A percentile compares a stretch with the other conserved stretches of the same genome.
Conservation (phyloP, 495 filamentous ascomycete species). For the Aspergillus sparsus region DNA sequence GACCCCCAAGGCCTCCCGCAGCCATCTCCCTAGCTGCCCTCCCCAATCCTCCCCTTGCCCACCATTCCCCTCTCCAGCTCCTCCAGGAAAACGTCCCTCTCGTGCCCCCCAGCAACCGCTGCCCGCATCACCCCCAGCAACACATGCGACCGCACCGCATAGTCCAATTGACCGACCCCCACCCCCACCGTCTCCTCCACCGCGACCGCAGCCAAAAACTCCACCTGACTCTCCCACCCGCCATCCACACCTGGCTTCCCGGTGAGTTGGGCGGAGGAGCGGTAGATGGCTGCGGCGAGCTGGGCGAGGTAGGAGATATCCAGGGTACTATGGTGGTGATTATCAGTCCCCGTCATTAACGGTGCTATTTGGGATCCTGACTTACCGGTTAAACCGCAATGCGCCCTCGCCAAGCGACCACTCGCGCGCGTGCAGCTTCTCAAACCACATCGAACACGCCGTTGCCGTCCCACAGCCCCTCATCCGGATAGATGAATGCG, state of each 20-base stretch:
- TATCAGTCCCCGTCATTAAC: slow-evolving; percentile 14
- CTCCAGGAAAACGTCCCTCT: slow-evolving; percentile 26
- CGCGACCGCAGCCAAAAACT: slow-evolving; percentile 31
- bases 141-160: slow-evolving; percentile 31
- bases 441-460: slow-evolving; percentile 25
- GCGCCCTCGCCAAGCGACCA: slow-evolving; percentile 29
- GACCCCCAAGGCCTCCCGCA: slow-evolving; percentile 27
- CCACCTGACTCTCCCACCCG: slow-evolving; percentile 22
- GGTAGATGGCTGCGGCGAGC: slow-evolving; percentile 30
- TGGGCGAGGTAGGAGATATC: slow-evolving; percentile 31
- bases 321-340: slow-evolving; percentile 28
- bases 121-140: slow-evolving; percentile 29
- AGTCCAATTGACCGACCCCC: slow-evolving; percentile 28
- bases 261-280: slow-evolving; percentile 22
- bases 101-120: slow-evolving; percentile 21
- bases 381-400: slow-evolving; percentile 29
- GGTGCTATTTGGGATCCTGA: slow-evolving; percentile 6
- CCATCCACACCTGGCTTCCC: slow-evolving; percentile 27
- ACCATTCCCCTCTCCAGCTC: slow-evolving; percentile 29
- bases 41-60: slow-evolving; percentile 24
- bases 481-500: slow-evolving; percentile 26
- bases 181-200: slow-evolving; percentile 27
- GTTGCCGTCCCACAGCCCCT: slow-evolving; percentile 23
- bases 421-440: slow-evolving; percentile 27
- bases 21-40: slow-evolving; percentile 27